These are phyloP conservation scores for Hansfordia pulvinata DNA, from an alignment of 2,329 filamentous ascomycete species.

Conservation along the genomic window DNA sequence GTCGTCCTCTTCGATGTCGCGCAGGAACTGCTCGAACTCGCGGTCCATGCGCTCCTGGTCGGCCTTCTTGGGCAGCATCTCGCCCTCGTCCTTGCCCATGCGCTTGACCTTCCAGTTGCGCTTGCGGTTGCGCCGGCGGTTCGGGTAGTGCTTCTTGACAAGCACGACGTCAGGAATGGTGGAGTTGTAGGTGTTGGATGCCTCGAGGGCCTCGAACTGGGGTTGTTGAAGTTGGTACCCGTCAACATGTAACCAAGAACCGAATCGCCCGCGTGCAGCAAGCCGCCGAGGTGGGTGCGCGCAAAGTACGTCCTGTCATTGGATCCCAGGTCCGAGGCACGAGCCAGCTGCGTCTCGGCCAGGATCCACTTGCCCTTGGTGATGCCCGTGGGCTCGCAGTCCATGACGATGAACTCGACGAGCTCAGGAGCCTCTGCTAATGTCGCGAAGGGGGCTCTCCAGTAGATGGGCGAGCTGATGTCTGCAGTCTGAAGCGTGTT, in stretches of 20 bases:
- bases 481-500: conserved; percentile 85
- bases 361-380: conserved; percentile 72
- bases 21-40: conserved; percentile 95
- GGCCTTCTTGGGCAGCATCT: conserved; percentile 72
- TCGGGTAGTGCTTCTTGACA: conserved; percentile 90
- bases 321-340: conserved; percentile 70
- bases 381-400: conserved; percentile 69
- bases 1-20: conserved; percentile 89
- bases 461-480: conserved; percentile 71
- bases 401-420: conserved; percentile 87
- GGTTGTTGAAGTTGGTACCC: conserved; percentile 34
- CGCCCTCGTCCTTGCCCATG: conserved; percentile 80
- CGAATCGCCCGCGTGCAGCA: conserved; percentile 80
- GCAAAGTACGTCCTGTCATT: conserved; percentile 86
- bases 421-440: conserved; percentile 76
- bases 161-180: conserved; percentile 84
- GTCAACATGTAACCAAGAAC: conserved; percentile 88
- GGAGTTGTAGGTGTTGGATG: conserved; percentile 59
- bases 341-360: conserved; percentile 78
- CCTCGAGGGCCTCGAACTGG: conserved; percentile 46
- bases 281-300: conserved; percentile 74
- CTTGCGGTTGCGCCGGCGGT: conserved; percentile 65
- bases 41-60: conserved; percentile 81
- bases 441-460: conserved; percentile 75
- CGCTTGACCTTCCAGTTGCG: conserved; percentile 93